Conservation (phyloP, 768 basidiomycete genomes). For the Serendipita sp. region DNA sequence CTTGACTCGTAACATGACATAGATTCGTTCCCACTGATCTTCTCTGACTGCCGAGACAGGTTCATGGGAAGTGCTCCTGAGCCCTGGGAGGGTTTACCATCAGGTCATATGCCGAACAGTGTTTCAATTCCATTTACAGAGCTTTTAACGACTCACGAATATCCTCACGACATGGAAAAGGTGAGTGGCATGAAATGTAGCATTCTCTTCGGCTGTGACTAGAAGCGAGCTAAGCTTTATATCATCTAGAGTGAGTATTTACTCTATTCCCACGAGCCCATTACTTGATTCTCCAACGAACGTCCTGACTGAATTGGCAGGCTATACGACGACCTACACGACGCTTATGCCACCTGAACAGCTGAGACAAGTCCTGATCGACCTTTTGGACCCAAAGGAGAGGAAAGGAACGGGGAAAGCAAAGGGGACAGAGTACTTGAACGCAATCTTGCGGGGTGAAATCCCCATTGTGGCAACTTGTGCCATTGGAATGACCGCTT, state of each 20-base stretch:
- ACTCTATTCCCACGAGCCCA: no score
- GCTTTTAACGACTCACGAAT: slow-evolving; percentile 39
- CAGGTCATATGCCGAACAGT: slow-evolving; percentile 85
- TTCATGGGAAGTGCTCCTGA: slow-evolving; percentile 73
- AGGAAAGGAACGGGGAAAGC: neutral
- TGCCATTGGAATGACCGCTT: slow-evolving; percentile 97
- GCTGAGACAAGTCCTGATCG: slow-evolving; percentile 41
- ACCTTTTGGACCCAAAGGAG: slow-evolving; percentile 37
- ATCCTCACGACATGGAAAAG: slow-evolving; percentile 16
- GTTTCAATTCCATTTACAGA: slow-evolving; percentile 67
- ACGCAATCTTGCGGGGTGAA: slow-evolving; percentile 42
- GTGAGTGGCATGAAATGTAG: no score
- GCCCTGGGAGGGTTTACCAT: slow-evolving; percentile 72
- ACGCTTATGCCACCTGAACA: slow-evolving; percentile 42
- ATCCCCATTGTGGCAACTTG: slow-evolving; percentile 58
- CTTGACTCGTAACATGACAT: no score
- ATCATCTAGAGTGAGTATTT: no score
- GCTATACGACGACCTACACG: slow-evolving; percentile 22
- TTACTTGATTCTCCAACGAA: no score
- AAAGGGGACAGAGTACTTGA: slow-evolving; percentile 8
- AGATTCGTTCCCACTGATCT: neutral
- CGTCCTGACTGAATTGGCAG: no score
- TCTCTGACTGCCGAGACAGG: slow-evolving; percentile 25
- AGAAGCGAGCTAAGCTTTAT: no score
- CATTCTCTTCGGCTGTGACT: no score